Evolutionary conservation across 192 early-diverging fungal genomes (phyloP).

Genomic region (Jimgerdemannia flammicorona): DNA sequence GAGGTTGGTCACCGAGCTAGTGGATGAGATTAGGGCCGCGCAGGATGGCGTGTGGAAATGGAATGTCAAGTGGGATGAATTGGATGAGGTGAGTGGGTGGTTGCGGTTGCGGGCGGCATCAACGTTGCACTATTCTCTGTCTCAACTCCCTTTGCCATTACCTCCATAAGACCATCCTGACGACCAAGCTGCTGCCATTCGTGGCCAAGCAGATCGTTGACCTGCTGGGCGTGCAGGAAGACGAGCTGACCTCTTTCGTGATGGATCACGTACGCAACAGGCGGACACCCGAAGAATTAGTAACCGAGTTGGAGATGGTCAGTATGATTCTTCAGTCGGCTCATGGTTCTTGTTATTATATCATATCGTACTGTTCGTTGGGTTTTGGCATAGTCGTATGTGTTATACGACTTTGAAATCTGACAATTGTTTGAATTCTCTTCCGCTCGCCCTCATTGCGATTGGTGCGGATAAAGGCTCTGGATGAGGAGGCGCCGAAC

Average conservation of each 20-base stretch:
- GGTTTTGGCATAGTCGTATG: conserved; percentile 5
- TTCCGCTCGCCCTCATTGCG: not conserved
- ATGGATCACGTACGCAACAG: conserved; percentile 62
- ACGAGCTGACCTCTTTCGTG: conserved; percentile 78
- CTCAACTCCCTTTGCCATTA: conserved; percentile 20
- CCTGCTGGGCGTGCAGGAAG: conserved; percentile 75
- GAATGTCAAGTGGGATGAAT: conserved; percentile 72
- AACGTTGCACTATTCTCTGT: conserved; percentile 12
- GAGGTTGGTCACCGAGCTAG: conserved; percentile 59
- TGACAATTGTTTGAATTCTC: not conserved
- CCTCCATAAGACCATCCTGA: conserved; percentile 45
- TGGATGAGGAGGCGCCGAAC: conserved; percentile 83
- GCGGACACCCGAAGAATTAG: conserved; percentile 62
- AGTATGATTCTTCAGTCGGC: conserved; percentile 7
- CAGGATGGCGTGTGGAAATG: conserved; percentile 66
- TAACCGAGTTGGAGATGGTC: conserved; percentile 76
- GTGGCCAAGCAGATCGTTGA: conserved; percentile 76
- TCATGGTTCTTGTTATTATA: not conserved
- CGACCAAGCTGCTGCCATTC: conserved; percentile 69
- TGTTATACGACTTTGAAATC: conserved; percentile 9
- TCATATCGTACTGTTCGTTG: not conserved
- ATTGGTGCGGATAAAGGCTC: conserved; percentile 40
- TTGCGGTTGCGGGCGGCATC: not conserved
- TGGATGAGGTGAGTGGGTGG: conserved; percentile 56
- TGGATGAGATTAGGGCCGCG: conserved; percentile 67